phyloP scores from a whole-genome alignment of 257 asterid species.

The Dorcoceras hygrometricum region DNA sequence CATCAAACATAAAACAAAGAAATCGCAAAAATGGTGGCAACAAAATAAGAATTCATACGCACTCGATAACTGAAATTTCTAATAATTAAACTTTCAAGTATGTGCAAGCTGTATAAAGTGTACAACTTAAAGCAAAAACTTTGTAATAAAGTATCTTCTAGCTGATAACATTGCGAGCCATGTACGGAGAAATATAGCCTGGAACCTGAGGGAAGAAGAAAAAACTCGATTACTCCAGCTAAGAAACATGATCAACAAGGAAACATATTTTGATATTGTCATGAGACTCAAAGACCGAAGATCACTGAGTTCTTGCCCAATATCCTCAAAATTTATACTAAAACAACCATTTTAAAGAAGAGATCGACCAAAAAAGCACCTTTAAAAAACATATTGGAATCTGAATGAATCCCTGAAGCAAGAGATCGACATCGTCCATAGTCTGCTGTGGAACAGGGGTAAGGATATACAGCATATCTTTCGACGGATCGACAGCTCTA shows the following conservation, averaged over 20 bases:
- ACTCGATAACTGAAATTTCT: too few relatives aligned
- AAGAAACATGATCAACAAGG: background rate
- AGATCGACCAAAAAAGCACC: slow-evolving; percentile 34
- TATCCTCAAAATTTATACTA: background rate
- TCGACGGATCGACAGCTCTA: slow-evolving; percentile 68
- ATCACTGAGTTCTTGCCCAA: background rate
- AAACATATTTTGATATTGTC: background rate
- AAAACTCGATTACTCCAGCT: slow-evolving; percentile 15
- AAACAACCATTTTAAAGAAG: background rate
- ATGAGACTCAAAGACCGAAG: background rate
- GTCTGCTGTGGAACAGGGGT: slow-evolving; percentile 73
- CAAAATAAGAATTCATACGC: too few relatives aligned
- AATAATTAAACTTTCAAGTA: too few relatives aligned
- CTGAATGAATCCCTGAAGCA: slow-evolving; percentile 78
- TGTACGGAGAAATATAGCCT: slow-evolving; percentile 82
- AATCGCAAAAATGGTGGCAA: too few relatives aligned
- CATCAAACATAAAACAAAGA: too few relatives aligned
- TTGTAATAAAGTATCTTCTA: background rate
- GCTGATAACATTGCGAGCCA: slow-evolving; percentile 34
- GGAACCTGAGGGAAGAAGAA: slow-evolving; percentile 58
- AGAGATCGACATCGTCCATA: slow-evolving; percentile 72
- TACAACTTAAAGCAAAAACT: too few relatives aligned
- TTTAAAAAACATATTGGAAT: slow-evolving; percentile 77
- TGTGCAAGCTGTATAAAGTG: too few relatives aligned
- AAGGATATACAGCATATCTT: slow-evolving; percentile 54